phyloP scores from a whole-genome alignment of 305 asterid species.

The Fraxinus floribunda region DNA sequence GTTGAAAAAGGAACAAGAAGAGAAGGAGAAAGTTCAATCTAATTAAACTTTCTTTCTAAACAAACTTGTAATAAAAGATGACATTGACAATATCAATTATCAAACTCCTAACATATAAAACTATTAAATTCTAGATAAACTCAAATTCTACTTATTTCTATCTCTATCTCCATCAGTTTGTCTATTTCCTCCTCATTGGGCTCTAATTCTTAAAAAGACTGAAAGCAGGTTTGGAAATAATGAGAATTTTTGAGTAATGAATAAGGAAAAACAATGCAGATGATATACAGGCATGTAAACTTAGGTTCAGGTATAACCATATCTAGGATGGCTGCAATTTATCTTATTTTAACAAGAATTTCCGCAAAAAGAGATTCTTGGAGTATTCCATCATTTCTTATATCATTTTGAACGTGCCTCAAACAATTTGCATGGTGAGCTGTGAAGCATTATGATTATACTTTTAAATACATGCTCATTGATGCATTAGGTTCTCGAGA shows the following conservation, averaged over 20 bases:
- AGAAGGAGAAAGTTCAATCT: neutral
- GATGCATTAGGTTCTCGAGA: constrained; percentile 73
- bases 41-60: neutral
- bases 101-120: neutral
- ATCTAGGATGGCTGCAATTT: neutral
- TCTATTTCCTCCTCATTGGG: neutral
- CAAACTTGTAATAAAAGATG: neutral
- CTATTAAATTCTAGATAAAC: neutral
- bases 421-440: neutral
- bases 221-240: neutral
- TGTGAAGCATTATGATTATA: neutral
- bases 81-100: too few species aligned
- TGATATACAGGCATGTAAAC: neutral
- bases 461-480: neutral
- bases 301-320: neutral
- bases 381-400: neutral
- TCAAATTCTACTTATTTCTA: neutral
- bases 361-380: neutral
- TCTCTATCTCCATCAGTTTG: neutral
- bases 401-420: neutral
- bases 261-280: neutral
- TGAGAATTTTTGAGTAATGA: neutral
- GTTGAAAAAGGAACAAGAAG: neutral
- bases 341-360: neutral
- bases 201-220: neutral